Percentiles rank a stretch among this genome's conserved stretches.
Conservation (phyloP, 2,329 filamentous ascomycete genomes). For the Paracoccidioides lutzii region DNA sequence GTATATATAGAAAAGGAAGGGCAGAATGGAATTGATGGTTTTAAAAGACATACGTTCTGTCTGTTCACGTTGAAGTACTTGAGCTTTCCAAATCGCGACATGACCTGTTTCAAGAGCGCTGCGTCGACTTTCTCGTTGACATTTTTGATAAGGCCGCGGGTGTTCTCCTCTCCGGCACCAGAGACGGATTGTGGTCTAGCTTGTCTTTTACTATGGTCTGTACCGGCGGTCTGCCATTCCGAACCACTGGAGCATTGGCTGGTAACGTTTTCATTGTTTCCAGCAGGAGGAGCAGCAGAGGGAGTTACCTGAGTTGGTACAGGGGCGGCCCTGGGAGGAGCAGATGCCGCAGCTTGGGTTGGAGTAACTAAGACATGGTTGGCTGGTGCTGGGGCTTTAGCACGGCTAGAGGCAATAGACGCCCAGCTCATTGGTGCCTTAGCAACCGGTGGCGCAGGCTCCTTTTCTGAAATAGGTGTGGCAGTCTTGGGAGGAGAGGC, state of each 20-base stretch:
- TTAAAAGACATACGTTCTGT: conserved; percentile 52
- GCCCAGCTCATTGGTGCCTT: conserved; percentile 53
- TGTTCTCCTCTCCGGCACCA: conserved; percentile 54
- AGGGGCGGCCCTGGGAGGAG: conserved; percentile 23
- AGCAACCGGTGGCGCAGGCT: conserved; percentile 29
- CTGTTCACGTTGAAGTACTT: conserved; percentile 53
- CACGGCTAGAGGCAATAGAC: conserved; percentile 41
- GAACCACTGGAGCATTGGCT: conserved; percentile 68
- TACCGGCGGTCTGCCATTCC: conserved; percentile 80
- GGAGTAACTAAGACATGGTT: conserved; percentile 21
- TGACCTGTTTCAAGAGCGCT: conserved; percentile 54
- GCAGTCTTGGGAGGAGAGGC: conserved; percentile 35
- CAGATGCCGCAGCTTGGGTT: conserved; percentile 14
- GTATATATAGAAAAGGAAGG: not conserved
- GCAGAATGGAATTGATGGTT: not conserved
- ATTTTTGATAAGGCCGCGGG: conserved; percentile 85
- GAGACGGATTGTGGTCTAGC: conserved; percentile 57
- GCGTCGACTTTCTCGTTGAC: conserved; percentile 79
- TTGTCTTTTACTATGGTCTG: conserved; percentile 69
- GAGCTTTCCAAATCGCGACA: conserved; percentile 57
- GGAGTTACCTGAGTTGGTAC: conserved; percentile 23
- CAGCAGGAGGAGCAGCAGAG: conserved; percentile 25
- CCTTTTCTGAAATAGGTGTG: conserved; percentile 41
- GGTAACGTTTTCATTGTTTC: conserved; percentile 41
- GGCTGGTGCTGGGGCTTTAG: conserved; percentile 26